Percentiles rank a stretch among this genome's conserved stretches.
Conservation (phyloP, 805 yeast genomes). For the Schwanniomyces occidentalis region DNA sequence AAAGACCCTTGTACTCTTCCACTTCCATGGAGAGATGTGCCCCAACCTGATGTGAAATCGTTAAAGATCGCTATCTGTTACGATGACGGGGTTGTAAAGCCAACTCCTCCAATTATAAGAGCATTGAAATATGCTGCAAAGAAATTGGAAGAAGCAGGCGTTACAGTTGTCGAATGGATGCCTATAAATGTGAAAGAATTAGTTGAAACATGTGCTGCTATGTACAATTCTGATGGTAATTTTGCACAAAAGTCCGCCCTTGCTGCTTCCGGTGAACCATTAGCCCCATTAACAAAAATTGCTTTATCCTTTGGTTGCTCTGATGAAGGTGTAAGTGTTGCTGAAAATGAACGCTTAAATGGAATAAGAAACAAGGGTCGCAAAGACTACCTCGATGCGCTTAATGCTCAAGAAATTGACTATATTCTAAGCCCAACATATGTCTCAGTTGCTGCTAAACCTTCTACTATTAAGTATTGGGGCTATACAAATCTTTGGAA, state of each 20-base stretch:
- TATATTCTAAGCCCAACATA: conserved; percentile 9
- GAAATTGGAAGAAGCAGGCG: conserved; percentile 4
- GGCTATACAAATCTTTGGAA: conserved; percentile 21
- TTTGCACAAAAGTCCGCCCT: conserved; percentile 1
- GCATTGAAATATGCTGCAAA: conserved; percentile 8
- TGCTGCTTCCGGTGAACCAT: conserved; percentile 4
- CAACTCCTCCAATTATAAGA: conserved; percentile 18
- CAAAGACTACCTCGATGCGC: conserved; percentile 15
- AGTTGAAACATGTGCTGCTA: conserved; percentile 2
- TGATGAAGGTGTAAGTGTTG: conserved; percentile 19
- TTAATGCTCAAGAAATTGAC: conserved; percentile 10
- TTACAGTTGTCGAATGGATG: conserved; percentile 4
- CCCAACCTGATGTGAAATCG: conserved; percentile 28
- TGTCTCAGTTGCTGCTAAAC: conserved; percentile 16
- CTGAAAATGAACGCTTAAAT: conserved; percentile 13
- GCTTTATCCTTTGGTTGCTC: conserved; percentile 7
- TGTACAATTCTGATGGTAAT: conserved; percentile 6
- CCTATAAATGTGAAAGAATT: conserved; percentile 4
- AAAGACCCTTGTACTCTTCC: conserved; percentile 49
- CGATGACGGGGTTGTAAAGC: conserved; percentile 16
- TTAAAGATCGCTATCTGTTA: conserved; percentile 28
- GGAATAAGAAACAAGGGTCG: conserved; percentile 16
- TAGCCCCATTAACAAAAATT: conserved; percentile 3
- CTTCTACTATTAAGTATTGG: conserved; percentile 20
- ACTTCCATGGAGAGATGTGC: conserved; percentile 49